These are phyloP conservation scores for Escovopsis sp. DNA, from an alignment of 2,329 filamentous ascomycete genomes.

Conservation along the genomic window DNA sequence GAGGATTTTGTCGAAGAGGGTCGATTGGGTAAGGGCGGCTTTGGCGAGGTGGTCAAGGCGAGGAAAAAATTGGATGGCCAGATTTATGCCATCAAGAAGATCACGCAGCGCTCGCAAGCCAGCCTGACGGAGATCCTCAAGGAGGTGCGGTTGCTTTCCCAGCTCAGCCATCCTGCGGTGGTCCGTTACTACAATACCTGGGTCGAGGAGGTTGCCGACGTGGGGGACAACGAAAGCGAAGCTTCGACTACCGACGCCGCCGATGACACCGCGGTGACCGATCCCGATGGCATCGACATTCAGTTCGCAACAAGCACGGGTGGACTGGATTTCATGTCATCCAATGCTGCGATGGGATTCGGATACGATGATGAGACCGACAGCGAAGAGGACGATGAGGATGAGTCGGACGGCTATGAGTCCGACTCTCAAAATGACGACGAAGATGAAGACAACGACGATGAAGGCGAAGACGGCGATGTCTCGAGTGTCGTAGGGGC, in stretches of 20 bases:
- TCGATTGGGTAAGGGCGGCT: slow-evolving; percentile 80
- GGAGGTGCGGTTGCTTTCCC: slow-evolving; percentile 78
- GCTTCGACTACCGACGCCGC: slow-evolving; percentile 33
- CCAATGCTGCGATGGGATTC: slow-evolving; percentile 66
- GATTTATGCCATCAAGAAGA: slow-evolving; percentile 94
- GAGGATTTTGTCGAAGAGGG: slow-evolving; percentile 87
- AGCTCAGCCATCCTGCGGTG: slow-evolving; percentile 72
- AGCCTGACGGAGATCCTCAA: slow-evolving; percentile 71
- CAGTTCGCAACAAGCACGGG: slow-evolving; percentile 58
- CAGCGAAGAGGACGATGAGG: slow-evolving; percentile 28
- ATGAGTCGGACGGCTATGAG: slow-evolving; percentile 31
- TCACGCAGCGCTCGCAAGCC: slow-evolving; percentile 64
- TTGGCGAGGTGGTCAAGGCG: slow-evolving; percentile 91
- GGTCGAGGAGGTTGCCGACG: slow-evolving; percentile 57
- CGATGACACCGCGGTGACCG: slow-evolving; percentile 20
- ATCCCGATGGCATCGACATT: slow-evolving; percentile 28
- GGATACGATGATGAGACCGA: slow-evolving; percentile 48
- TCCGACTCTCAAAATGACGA: slow-evolving; percentile 23
- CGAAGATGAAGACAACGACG: slow-evolving; percentile 31
- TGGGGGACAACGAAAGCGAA: slow-evolving; percentile 40
- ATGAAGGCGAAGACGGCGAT: slow-evolving; percentile 32
- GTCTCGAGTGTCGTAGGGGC: slow-evolving; percentile 19
- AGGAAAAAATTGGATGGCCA: slow-evolving; percentile 87
- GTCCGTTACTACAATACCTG: slow-evolving; percentile 93
- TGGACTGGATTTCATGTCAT: slow-evolving; percentile 87